phyloP scores from a whole-genome alignment of 352 stramenopile genomes.

The Phytophthora aleatoria region DNA sequence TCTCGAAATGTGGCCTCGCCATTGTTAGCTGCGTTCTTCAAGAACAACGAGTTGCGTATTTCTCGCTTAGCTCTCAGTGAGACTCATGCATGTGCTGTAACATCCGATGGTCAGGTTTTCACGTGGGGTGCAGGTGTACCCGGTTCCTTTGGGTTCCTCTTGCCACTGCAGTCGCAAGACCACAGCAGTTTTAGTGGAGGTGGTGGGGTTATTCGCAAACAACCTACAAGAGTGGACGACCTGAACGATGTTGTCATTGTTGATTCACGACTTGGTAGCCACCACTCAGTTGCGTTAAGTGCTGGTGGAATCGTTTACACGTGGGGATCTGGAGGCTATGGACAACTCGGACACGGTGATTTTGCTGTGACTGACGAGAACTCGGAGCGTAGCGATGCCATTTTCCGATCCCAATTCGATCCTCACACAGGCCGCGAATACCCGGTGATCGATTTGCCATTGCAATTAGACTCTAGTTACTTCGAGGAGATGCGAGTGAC shows the following conservation, averaged over 20 bases:
- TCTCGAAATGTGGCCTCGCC: slow-evolving; percentile 43
- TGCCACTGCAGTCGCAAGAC: slow-evolving; percentile 28
- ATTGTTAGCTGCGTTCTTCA: slow-evolving; percentile 63
- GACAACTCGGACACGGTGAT: slow-evolving; percentile 78
- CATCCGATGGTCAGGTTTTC: slow-evolving; percentile 68
- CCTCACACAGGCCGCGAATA: slow-evolving; percentile 71
- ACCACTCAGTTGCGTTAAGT: slow-evolving; percentile 74
- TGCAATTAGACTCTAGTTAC: slow-evolving; percentile 72
- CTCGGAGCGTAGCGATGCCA: slow-evolving; percentile 43
- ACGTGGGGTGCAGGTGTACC: slow-evolving; percentile 73
- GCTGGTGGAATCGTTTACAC: slow-evolving; percentile 65
- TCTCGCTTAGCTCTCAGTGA: slow-evolving; percentile 48
- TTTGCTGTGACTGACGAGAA: slow-evolving; percentile 31
- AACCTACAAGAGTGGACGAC: slow-evolving; percentile 68
- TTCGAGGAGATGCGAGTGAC: slow-evolving; percentile 77
- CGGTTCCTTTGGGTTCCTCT: slow-evolving; percentile 67
- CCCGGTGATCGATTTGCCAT: slow-evolving; percentile 63
- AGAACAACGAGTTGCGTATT: slow-evolving; percentile 73
- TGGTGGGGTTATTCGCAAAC: slow-evolving; percentile 29
- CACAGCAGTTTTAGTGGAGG: slow-evolving; percentile 8
- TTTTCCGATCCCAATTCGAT: slow-evolving; percentile 72
- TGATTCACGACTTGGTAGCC: slow-evolving; percentile 53
- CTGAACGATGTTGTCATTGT: slow-evolving; percentile 59
- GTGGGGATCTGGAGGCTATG: slow-evolving; percentile 71
- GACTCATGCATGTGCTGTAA: slow-evolving; percentile 65